Base-by-base conservation (phyloP, 2,329 filamentous ascomycete species). In the Botrytis fabae region DNA sequence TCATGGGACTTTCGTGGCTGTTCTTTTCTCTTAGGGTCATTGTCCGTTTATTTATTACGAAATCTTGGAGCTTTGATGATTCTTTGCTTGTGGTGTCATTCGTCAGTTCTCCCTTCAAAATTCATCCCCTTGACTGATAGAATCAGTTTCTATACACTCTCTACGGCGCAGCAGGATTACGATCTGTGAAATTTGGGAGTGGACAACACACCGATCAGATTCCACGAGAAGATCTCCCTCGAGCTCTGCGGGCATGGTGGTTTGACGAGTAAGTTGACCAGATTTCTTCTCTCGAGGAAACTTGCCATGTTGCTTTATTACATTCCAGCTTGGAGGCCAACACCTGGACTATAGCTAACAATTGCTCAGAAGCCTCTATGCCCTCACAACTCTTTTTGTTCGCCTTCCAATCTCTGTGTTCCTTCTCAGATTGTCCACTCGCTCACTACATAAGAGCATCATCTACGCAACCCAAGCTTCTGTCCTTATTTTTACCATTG, bases 401-500 rank as follows among this genome's bases (percentile, higher is more conserved):
- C 76, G 78, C 14, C 60, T 87, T 54, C 85, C 86, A 1, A 85
- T 89, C 69, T 85, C 83, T 8, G 80, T 87, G n/a, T 87, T 88
- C 74, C 83, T 88, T 61, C 83, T 88, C 22, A 84, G 86, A 68
- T 82, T 89, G 32, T 85, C 86, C 0, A 80, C 85, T 48, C 80
- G 83, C 59, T 81, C 78, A 57, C 73, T 81, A n/a, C 86, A 88
- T 72, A 80, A 83, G 54, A 81, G 81, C 76, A 83, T 85, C 73
- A 84, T 88, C 60, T 83, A 83, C 73, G 72, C 80, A 18, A 81
- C 87, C n/a, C 85, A 88, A 76, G 77, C 77, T n/a, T 79, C 84
- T 16, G 84, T 85, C 3, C 79, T 83, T 1, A 63, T 85, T 8
- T 82, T 86, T 65, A 84, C 86, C 5, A 75, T 83, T 1, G 79